Base-by-base conservation (phyloP, 2,329 filamentous ascomycete genomes). In the Aspergillus sp. region DNA sequence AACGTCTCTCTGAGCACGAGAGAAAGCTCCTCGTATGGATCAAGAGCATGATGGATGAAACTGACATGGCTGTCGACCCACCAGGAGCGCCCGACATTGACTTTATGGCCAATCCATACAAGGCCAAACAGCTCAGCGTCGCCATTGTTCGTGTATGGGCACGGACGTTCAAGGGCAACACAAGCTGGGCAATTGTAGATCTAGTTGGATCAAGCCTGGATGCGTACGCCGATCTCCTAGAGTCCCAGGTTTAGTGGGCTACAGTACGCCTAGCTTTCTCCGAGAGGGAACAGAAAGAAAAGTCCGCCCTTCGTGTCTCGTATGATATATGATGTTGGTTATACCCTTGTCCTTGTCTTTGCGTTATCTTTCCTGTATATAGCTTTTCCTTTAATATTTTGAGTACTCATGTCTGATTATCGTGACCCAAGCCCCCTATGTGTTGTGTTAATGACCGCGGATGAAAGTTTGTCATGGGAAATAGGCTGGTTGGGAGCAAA, bases 21-120 rank as follows among this genome's bases (percentile, higher is more conserved):
- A 71, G 79, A 7, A 82, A 82, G 64, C 68, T 82, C 15, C 73
- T 82, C 11, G 66, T 80, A 28, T 82, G 80, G 80, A 79, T 82
- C 46, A 81, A 80, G 58, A 80, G 78, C 63, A 80, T 82, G 74
- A 80, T 82, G 72, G 79, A 82, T 64, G 80, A 82, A 71, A 81
- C 80, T 13, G 79, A 82, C 61, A 81, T 81, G 77, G 76, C 76
- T 25, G 74, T 80, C 19, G 73, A 74, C 60, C 71, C 75, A 17
- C 69, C 71, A 4, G 75, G 77, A 3, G 72, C 73, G 13, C 74
- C 75, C 17, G 79, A 81, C 48, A 61, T 79, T 59, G 76, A 79
- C 2, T 80, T 82, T 51, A 72, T 80, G 60, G 74, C 79, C 52
- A 79, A 80, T 43, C 74, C 75, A 4, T 74, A 72, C 52, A 80